A percentile compares a stretch with the other conserved stretches of the same genome.
Evolutionary conservation across 495 filamentous ascomycete species (phyloP).

Genomic region (Penicillium atrosanguineum): DNA sequence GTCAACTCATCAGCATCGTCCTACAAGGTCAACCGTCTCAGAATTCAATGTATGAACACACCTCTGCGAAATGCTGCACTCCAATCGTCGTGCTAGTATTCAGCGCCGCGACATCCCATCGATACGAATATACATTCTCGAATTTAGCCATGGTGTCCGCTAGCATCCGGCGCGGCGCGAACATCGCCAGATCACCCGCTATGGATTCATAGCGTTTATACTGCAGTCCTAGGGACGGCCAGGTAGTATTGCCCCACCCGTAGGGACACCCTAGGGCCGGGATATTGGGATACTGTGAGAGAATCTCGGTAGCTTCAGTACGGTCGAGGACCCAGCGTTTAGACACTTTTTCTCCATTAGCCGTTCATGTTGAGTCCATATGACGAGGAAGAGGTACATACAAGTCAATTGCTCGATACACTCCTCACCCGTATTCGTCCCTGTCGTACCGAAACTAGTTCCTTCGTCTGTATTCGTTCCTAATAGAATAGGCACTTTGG

Average conservation of each 20-base stretch:
- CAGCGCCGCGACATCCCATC: slow-evolving; percentile 43
- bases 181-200: slow-evolving; percentile 54
- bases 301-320: slow-evolving; percentile 27
- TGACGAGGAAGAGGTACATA: slow-evolving; percentile 9
- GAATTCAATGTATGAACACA: slow-evolving; percentile 1
- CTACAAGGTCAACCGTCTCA: neutral
- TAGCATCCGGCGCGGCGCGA: slow-evolving; percentile 50
- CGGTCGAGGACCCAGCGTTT: slow-evolving; percentile 36
- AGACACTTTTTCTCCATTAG: slow-evolving; percentile 20
- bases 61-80: slow-evolving; percentile 39
- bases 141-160: slow-evolving; percentile 46
- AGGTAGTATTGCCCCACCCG: slow-evolving; percentile 48
- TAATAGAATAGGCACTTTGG: slow-evolving; percentile 45
- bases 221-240: slow-evolving; percentile 41
- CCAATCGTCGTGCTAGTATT: slow-evolving; percentile 31
- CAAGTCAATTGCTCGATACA: slow-evolving; percentile 40
- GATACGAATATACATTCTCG: slow-evolving; percentile 53
- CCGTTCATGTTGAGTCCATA: neutral
- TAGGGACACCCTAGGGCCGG: slow-evolving; percentile 45
- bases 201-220: slow-evolving; percentile 54
- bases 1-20: neutral
- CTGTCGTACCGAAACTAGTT: slow-evolving; percentile 43
- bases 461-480: slow-evolving; percentile 52
- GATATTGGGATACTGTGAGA: slow-evolving; percentile 42
- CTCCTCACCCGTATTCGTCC: slow-evolving; percentile 43